Evolutionary conservation across 1,284 basidiomycete genomes (phyloP).

Genomic region (Boletus semigastroideus): DNA sequence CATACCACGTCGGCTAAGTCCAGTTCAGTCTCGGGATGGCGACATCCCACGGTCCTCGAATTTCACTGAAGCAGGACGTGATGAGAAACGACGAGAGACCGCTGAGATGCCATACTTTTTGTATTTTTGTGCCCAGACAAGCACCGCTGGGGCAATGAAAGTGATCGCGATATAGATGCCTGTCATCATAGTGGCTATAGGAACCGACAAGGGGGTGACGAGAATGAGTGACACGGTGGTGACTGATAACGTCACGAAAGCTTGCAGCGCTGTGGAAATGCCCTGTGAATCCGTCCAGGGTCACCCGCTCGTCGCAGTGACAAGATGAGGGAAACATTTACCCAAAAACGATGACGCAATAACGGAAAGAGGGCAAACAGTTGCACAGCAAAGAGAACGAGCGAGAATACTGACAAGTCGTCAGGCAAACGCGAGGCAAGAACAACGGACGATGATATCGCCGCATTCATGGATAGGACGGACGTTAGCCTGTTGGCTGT

Average conservation of each 20-base stretch:
- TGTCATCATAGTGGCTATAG: conserved; percentile 51
- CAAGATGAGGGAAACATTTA: conserved; percentile 36
- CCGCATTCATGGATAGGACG: conserved; percentile 92
- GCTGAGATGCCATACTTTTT: conserved; percentile 62
- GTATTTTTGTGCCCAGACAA: conserved; percentile 81
- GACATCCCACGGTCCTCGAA: conserved; percentile 53
- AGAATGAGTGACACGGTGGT: conserved; percentile 50
- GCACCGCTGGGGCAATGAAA: conserved; percentile 66
- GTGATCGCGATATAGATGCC: conserved; percentile 56
- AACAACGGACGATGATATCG: conserved; percentile 91
- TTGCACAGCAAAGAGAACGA: conserved; percentile 85
- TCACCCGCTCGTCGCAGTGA: conserved; percentile 19
- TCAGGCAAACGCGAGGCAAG: conserved; percentile 86
- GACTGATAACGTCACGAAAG: conserved; percentile 50
- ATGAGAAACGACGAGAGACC: conserved; percentile 24
- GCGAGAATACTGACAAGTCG: conserved; percentile 86
- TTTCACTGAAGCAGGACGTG: conserved; percentile 37
- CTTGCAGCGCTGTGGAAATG: conserved; percentile 45
- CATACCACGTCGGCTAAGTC: conserved; percentile 19
- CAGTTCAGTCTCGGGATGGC: conserved; percentile 58
- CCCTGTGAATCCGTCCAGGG: conserved; percentile 37
- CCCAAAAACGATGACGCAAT: conserved; percentile 77
- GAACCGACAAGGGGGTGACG: conserved; percentile 51
- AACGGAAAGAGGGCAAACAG: conserved; percentile 86
- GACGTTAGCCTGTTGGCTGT: conserved; percentile 68